phyloP scores from a whole-genome alignment of 148 eudicot genomes.

The Nyssa sinensis region DNA sequence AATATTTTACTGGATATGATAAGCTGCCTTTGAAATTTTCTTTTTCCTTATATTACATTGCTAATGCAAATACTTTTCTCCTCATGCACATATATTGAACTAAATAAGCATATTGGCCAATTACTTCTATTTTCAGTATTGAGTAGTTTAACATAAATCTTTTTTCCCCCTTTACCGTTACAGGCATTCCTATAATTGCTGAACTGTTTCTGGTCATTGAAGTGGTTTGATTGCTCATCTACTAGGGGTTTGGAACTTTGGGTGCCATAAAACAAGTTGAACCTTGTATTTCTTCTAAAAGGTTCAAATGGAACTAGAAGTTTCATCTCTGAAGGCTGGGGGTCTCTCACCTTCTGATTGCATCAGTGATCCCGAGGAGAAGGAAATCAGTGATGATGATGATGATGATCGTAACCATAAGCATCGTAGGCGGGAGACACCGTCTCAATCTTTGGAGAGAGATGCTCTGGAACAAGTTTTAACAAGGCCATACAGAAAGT shows the following conservation, averaged over 20 bases:
- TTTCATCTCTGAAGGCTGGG: constrained; percentile 14
- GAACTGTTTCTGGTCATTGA: not conserved
- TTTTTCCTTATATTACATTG: not conserved
- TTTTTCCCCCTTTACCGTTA: not conserved
- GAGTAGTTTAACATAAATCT: not conserved
- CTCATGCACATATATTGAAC: not conserved
- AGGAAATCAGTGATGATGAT: constrained; percentile 89
- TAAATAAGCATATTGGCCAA: not conserved
- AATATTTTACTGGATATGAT: too few relatives aligned
- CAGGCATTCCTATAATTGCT: not conserved
- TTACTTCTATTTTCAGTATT: not conserved
- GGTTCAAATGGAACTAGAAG: not conserved
- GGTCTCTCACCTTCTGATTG: constrained; percentile 49
- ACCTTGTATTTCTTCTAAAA: not conserved
- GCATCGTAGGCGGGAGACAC: constrained; percentile 81
- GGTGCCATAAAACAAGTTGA: not conserved
- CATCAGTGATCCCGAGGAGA: constrained; percentile 68
- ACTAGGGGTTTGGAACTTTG: not conserved
- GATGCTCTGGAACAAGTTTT: constrained; percentile 55
- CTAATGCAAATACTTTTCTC: not conserved
- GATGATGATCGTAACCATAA: constrained; percentile 99
- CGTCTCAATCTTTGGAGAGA: constrained; percentile 68
- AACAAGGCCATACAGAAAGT: constrained; percentile 67
- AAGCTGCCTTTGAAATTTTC: not conserved
- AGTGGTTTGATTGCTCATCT: not conserved